Base-by-base conservation (phyloP, 768 basidiomycete genomes). In the Leccinum obscurum region DNA sequence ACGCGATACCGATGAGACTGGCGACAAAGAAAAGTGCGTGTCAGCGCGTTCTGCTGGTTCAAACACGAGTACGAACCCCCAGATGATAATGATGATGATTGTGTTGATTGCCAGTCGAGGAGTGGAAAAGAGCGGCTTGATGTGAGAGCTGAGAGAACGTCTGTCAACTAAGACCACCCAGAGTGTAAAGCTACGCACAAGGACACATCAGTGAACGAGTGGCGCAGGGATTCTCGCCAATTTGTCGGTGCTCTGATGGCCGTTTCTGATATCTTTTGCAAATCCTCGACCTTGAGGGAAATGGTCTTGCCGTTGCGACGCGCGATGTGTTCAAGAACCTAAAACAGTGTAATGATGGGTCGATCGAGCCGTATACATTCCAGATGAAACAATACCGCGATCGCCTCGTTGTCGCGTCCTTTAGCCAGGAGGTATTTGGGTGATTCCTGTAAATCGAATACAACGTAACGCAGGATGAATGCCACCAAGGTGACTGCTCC, bases 371-470 rank as follows among this genome's bases (percentile, higher is more conserved):
- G 6, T 26, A 26, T 24, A 24, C 14, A 5, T 20, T 6, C 24
- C 32, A 20, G 50, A 58, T 17, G 24, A 58, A 30, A 58, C 20
- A 5, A 34, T 62, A 80, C 81, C 62, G 75, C 71, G 52, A 87
- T 75, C 6, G 85, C 85, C 50, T 86, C 83, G 52, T 76, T 75
- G 64, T 88, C 85, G 46, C 80, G 79, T 26, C 84, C 84, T 65
- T 83, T 80, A 5, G 78, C 79, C 24, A 86, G 73, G 22, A 86
- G 78, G 70, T 81, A 88, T 64, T 87, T 87, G 9, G 86, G 81
- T 0, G 83, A 83, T 66, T 87, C 86, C 65, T 84, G 81, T 55
- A 87, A 75, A 61, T 79, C 80, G 62, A 88, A 86, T 26, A 86
- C 72, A 56, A 83, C 69, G 72, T 80, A 85, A 30, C 86, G 84